Conservation (phyloP, 768 basidiomycete genomes). For the Leccinum truebloodii region DNA sequence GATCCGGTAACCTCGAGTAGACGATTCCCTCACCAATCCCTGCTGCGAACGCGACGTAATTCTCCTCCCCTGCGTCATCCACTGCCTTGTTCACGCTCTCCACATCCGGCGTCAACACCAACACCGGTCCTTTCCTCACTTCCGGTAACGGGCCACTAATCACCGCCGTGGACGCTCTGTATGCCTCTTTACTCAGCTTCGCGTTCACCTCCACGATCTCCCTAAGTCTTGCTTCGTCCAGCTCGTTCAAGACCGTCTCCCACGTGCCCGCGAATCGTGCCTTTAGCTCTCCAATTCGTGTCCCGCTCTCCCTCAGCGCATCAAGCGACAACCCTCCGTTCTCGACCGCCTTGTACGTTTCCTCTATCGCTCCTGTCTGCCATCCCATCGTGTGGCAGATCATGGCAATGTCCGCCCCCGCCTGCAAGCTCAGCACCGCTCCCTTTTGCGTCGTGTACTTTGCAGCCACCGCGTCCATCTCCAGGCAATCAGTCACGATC, state of each 20-base stretch:
- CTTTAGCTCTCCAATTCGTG: conserved; percentile 53
- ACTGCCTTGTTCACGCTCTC: conserved; percentile 64
- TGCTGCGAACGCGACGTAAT: conserved; percentile 52
- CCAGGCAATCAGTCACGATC: conserved; percentile 72
- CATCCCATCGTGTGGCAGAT: conserved; percentile 62
- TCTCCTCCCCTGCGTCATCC: conserved; percentile 55
- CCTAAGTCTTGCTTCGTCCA: conserved; percentile 27
- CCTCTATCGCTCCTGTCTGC: conserved; percentile 55
- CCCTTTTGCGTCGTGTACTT: conserved; percentile 39
- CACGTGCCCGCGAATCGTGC: conserved; percentile 48
- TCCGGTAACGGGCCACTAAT: conserved; percentile 40
- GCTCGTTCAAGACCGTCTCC: conserved; percentile 36
- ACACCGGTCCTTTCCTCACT: conserved; percentile 36
- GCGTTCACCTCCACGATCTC: conserved; percentile 41
- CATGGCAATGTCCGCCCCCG: conserved; percentile 76
- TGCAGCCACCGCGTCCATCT: conserved; percentile 71
- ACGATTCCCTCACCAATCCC: conserved; percentile 41
- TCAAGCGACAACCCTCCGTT: conserved; percentile 42
- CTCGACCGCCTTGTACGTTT: conserved; percentile 51
- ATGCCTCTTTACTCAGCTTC: conserved; percentile 47
- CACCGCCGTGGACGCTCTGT: conserved; percentile 48
- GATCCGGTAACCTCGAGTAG: conserved; percentile 33
- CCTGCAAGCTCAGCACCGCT: conserved; percentile 55
- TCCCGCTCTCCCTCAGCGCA: conserved; percentile 42
- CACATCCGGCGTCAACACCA: conserved; percentile 57